Conservation (phyloP, 768 basidiomycete species). For the Serendipita vermifera region DNA sequence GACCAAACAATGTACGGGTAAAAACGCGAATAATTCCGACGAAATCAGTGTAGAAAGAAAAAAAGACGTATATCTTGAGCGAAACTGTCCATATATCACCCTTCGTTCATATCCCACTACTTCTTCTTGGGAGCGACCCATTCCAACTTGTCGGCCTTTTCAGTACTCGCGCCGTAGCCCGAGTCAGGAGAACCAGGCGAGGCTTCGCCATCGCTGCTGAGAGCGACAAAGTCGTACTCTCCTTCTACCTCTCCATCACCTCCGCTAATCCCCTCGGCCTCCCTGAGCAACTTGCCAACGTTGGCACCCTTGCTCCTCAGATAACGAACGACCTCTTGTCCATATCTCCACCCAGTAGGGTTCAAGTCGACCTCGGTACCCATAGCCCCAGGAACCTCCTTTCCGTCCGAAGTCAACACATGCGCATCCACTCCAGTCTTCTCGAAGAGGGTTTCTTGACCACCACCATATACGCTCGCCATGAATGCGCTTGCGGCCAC, state of each 20-base stretch:
- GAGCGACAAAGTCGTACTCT: not conserved
- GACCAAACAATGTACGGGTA: no score
- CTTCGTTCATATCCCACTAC: no score
- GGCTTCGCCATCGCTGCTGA: not conserved
- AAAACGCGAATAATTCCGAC: no score
- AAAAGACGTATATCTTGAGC: no score
- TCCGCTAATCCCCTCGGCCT: slow-evolving; percentile 31
- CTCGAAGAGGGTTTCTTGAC: slow-evolving; percentile 23
- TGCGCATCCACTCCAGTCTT: slow-evolving; percentile 21
- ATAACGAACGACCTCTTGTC: slow-evolving; percentile 59
- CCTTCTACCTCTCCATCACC: slow-evolving; percentile 17
- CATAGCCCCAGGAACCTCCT: slow-evolving; percentile 18
- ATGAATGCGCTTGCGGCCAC: slow-evolving; percentile 34
- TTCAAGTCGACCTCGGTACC: slow-evolving; percentile 1
- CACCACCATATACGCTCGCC: slow-evolving; percentile 30
- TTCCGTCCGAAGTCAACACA: slow-evolving; percentile 16
- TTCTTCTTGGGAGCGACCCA: slow-evolving; percentile 20
- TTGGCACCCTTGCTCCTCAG: slow-evolving; percentile 59
- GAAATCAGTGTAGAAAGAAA: no score
- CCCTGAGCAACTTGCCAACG: slow-evolving; percentile 47
- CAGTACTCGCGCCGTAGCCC: slow-evolving; percentile 15
- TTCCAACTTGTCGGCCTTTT: slow-evolving; percentile 22
- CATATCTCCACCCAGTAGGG: slow-evolving; percentile 45
- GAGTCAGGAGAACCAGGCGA: slow-evolving; percentile 5
- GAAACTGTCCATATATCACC: no score